A percentile compares a stretch with the other conserved stretches of the same genome.
These are phyloP conservation scores for Echinochloa phyllopogon DNA, from an alignment of 176 grass and related monocot genomes.

Conservation along the genomic window DNA sequence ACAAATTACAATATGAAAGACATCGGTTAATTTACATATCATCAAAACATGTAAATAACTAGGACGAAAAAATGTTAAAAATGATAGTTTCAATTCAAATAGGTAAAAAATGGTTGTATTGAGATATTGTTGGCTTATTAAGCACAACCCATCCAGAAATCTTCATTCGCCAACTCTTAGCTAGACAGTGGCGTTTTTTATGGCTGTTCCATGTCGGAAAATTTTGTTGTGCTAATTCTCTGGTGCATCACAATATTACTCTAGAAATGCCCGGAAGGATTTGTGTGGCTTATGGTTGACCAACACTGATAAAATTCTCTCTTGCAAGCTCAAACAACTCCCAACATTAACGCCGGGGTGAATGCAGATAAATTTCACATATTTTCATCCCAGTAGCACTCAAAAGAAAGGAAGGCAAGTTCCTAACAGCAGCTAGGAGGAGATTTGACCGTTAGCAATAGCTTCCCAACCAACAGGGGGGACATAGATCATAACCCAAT, in stretches of 20 bases:
- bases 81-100: constrained; percentile 9
- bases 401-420: constrained; percentile 7
- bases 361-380: neutral
- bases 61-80: neutral
- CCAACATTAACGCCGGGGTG: neutral
- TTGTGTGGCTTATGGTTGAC: neutral
- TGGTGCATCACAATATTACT: neutral
- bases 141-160: neutral
- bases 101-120: neutral
- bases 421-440: neutral
- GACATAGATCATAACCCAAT: neutral
- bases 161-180: neutral
- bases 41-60: neutral
- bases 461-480: neutral
- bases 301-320: neutral
- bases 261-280: neutral
- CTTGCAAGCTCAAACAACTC: neutral
- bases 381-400: constrained; percentile 4
- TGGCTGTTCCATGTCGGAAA: neutral
- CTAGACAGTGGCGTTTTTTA: neutral
- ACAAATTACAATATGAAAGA: constrained; percentile 33
- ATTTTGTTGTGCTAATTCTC: neutral
- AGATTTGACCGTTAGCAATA: constrained; percentile 7
- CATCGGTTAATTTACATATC: neutral
- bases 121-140: neutral